These are phyloP conservation scores for Phoma herbarum DNA, from an alignment of 2,329 filamentous ascomycete genomes.

Conservation along the genomic window DNA sequence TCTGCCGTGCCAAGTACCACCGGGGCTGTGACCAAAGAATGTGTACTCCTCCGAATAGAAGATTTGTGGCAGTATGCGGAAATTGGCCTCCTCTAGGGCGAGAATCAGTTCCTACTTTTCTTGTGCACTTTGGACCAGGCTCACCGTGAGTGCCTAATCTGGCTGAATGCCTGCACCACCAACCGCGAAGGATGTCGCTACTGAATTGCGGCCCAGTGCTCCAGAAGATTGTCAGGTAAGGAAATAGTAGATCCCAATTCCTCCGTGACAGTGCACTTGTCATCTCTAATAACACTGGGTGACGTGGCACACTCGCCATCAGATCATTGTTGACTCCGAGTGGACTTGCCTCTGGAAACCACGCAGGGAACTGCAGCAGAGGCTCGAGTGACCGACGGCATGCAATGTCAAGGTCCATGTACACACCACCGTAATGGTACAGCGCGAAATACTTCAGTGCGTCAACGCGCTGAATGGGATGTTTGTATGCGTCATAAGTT, in stretches of 20 bases:
- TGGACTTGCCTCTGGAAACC: constrained; percentile 33
- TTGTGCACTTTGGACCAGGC: not conserved
- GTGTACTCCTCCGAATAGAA: constrained; percentile 44
- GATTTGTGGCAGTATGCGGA: constrained; percentile 35
- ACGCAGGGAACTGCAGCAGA: constrained; percentile 28
- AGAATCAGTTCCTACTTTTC: not conserved
- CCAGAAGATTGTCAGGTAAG: constrained; percentile 44
- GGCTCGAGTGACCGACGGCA: constrained; percentile 33
- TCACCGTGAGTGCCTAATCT: not conserved
- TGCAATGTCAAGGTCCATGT: constrained; percentile 39
- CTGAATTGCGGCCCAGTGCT: constrained; percentile 42
- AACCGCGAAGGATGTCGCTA: constrained; percentile 19
- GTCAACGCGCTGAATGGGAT: constrained; percentile 41
- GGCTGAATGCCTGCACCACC: constrained; percentile 19
- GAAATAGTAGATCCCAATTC: constrained; percentile 32
- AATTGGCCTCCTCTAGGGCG: constrained; percentile 11
- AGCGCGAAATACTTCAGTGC: constrained; percentile 39
- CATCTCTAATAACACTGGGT: constrained; percentile 36
- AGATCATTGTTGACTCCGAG: constrained; percentile 36
- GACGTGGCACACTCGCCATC: constrained; percentile 31
- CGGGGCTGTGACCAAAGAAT: constrained; percentile 44
- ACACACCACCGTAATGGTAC: constrained; percentile 37
- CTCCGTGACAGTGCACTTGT: constrained; percentile 17
- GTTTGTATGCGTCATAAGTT: constrained; percentile 34
- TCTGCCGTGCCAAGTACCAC: constrained; percentile 43